Percentiles rank a stretch among this genome's conserved stretches.
phyloP scores from a whole-genome alignment of 169 alveolate genomes.

The Besnoitia besnoiti region DNA sequence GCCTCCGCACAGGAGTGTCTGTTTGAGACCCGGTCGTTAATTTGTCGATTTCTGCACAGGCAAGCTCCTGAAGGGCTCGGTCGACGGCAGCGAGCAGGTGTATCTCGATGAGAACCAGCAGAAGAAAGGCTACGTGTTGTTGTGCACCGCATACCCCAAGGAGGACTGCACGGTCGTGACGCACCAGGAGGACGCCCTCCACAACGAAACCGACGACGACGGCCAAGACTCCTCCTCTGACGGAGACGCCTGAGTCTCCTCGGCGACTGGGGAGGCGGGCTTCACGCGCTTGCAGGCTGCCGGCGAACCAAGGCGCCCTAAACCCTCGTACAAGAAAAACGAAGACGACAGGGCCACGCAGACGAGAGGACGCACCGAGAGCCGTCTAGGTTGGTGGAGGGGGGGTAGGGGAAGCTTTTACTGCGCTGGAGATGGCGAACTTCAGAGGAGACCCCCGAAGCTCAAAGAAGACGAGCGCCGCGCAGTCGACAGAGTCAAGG shows the following conservation, averaged over 20 bases:
- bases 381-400: too few relatives aligned
- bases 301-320: too few relatives aligned
- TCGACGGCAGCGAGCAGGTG: constrained; percentile 84
- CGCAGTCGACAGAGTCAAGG: too few relatives aligned
- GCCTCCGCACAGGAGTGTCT: too few relatives aligned
- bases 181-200: constrained; percentile 84
- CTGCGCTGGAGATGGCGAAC: too few relatives aligned
- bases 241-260: neutral
- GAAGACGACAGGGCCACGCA: neutral
- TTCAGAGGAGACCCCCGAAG: too few relatives aligned
- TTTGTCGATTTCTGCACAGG: too few relatives aligned
- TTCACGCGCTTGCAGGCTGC: neutral
- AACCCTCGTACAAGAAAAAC: too few relatives aligned
- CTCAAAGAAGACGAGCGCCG: too few relatives aligned
- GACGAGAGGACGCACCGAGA: too few relatives aligned
- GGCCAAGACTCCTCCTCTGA: neutral
- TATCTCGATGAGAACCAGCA: constrained; percentile 81
- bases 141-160: constrained; percentile 85
- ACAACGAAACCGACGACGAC: neutral
- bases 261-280: neutral
- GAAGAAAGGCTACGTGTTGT: constrained; percentile 78
- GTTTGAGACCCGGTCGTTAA: too few relatives aligned
- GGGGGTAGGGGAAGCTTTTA: neutral
- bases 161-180: constrained; percentile 86
- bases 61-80: constrained; percentile 78